phyloP scores from a whole-genome alignment of 306 rosid species.

The Quercus engelmannii region DNA sequence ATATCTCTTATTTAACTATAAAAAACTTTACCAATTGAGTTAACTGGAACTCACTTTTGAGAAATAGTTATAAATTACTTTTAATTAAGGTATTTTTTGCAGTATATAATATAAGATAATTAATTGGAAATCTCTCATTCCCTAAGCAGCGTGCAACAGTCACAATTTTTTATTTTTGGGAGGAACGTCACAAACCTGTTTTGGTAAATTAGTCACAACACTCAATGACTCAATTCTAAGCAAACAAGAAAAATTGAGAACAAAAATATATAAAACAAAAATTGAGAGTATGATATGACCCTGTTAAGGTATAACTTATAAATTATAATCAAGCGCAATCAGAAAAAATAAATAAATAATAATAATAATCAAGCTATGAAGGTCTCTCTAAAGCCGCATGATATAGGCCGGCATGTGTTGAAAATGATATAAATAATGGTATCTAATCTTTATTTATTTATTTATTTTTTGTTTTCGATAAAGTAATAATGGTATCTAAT shows the following conservation, averaged over 20 bases:
- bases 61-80: too few relatives aligned
- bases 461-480: too few relatives aligned
- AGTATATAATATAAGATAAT: too few relatives aligned
- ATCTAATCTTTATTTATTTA: constrained; percentile 1
- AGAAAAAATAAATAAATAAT: too few relatives aligned
- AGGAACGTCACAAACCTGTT: too few relatives aligned
- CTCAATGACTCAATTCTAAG: too few relatives aligned
- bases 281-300: background rate
- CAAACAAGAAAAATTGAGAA: background rate
- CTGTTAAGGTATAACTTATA: background rate
- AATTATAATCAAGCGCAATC: too few relatives aligned
- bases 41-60: too few relatives aligned
- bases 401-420: background rate
- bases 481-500: constrained; percentile 4
- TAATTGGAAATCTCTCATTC: too few relatives aligned
- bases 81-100: too few relatives aligned
- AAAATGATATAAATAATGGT: background rate
- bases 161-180: background rate
- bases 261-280: background rate
- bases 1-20: fast-evolving
- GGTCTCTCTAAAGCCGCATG: background rate
- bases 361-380: background rate
- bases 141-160: too few relatives aligned
- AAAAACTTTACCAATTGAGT: fast-evolving
- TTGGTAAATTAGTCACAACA: too few relatives aligned